A percentile compares a stretch with the other conserved stretches of the same genome.
Conservation (phyloP, 2,329 filamentous ascomycete species). For the Alternaria viburni region DNA sequence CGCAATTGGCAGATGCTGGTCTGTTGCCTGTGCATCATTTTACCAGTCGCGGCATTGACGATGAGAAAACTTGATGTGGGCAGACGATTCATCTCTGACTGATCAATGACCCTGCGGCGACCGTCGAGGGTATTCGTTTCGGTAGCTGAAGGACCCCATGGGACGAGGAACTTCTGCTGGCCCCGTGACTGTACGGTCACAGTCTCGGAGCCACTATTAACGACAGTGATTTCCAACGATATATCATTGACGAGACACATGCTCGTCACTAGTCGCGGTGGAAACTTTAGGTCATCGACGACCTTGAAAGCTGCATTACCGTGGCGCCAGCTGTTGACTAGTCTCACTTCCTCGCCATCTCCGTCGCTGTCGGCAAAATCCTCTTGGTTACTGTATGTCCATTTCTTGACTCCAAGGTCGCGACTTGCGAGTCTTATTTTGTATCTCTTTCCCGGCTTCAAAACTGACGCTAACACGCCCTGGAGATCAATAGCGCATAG, state of each 20-base stretch:
- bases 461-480: neutral
- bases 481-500: neutral
- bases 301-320: neutral
- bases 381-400: neutral
- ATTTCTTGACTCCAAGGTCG: neutral
- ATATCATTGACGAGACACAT: neutral
- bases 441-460: neutral
- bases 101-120: neutral
- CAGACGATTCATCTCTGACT: neutral
- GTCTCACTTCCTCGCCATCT: neutral
- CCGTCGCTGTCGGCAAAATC: neutral
- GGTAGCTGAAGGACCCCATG: neutral
- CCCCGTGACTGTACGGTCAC: conserved; percentile 1
- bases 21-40: neutral
- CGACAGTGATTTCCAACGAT: neutral
- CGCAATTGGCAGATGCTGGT: neutral
- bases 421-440: neutral
- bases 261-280: neutral
- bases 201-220: neutral
- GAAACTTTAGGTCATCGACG: neutral
- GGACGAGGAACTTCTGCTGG: neutral
- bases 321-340: conserved; percentile 3
- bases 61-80: neutral
- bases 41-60: neutral
- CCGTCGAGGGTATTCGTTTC: neutral